These are phyloP conservation scores for Rugonectria rugulosa DNA, from an alignment of 2,329 filamentous ascomycete genomes.

Conservation along the genomic window DNA sequence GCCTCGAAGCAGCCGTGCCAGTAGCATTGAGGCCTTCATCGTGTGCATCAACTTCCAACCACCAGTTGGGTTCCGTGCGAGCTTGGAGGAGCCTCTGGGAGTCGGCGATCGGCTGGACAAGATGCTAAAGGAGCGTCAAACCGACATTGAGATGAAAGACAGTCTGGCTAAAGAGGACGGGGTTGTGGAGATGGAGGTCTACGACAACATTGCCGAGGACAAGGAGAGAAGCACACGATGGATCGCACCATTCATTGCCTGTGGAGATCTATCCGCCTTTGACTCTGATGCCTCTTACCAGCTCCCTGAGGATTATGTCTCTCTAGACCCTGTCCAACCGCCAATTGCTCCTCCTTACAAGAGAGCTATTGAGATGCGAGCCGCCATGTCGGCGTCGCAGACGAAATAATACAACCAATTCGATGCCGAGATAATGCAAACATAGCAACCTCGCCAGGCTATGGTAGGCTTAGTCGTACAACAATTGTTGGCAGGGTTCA, in stretches of 20 bases:
- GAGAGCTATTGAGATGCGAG: constrained; percentile 78
- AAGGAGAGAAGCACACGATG: constrained; percentile 64
- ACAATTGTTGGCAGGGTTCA: too few relatives aligned
- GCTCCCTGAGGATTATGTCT: constrained; percentile 84
- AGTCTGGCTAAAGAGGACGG: constrained; percentile 40
- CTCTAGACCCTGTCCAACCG: constrained; percentile 90
- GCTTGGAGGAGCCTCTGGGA: constrained; percentile 77
- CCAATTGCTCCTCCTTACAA: constrained; percentile 97
- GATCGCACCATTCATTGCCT: constrained; percentile 97
- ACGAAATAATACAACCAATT: constrained; percentile 27
- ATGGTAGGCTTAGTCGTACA: too few relatives aligned
- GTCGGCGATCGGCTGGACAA: constrained; percentile 63
- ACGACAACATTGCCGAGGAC: constrained; percentile 49
- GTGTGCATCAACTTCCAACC: constrained; percentile 91
- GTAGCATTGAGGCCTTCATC: constrained; percentile 95
- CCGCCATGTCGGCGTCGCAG: constrained; percentile 44
- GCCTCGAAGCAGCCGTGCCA: constrained; percentile 91
- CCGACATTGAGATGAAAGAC: constrained; percentile 53
- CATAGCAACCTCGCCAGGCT: not conserved
- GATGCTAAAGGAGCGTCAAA: constrained; percentile 56
- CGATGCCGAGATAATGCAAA: constrained; percentile 21
- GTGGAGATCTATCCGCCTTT: constrained; percentile 91
- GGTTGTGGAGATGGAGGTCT: constrained; percentile 58
- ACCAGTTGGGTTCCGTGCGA: constrained; percentile 77
- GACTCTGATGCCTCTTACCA: constrained; percentile 96